These are phyloP conservation scores for Pyrus communis DNA, from an alignment of 306 rosid species.

Conservation along the genomic window DNA sequence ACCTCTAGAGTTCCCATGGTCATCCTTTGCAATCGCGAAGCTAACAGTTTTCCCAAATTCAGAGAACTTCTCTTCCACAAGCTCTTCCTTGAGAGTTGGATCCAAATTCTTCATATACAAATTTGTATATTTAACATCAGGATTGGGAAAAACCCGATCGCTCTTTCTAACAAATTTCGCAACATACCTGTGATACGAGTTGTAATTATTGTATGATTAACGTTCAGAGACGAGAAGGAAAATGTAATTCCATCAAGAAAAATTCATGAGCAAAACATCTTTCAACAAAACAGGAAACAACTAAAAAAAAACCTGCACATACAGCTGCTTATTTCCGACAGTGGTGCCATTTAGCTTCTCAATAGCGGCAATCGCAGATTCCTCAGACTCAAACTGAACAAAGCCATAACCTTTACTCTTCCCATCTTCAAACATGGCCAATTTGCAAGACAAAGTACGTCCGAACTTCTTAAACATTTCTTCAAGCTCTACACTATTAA, in stretches of 20 bases:
- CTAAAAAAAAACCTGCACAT: conserved; percentile 16
- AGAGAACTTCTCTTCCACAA: conserved; percentile 54
- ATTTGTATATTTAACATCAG: conserved; percentile 64
- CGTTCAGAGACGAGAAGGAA: background rate
- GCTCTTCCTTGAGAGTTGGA: conserved; percentile 44
- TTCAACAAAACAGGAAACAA: conserved; percentile 1
- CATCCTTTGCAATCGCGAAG: conserved; percentile 53
- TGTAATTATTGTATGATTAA: background rate
- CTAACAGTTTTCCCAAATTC: conserved; percentile 66
- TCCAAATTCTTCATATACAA: conserved; percentile 78
- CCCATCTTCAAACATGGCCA: conserved; percentile 68
- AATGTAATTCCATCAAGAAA: background rate
- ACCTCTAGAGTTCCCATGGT: conserved; percentile 58
- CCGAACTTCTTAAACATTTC: conserved; percentile 62
- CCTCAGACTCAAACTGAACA: conserved; percentile 82
- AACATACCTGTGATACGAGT: conserved; percentile 53
- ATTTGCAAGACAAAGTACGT: conserved; percentile 65
- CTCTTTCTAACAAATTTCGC: conserved; percentile 58
- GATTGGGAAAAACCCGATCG: conserved; percentile 51
- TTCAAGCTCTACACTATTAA: conserved; percentile 45
- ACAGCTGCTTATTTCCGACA: conserved; percentile 58
- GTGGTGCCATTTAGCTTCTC: conserved; percentile 62
- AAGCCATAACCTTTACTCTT: conserved; percentile 83
- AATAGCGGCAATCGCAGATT: conserved; percentile 64
- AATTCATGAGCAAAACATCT: background rate